These are phyloP conservation scores for Globisporangium rhizosaccharum DNA, from an alignment of 352 stramenopile species.

Conservation along the genomic window DNA sequence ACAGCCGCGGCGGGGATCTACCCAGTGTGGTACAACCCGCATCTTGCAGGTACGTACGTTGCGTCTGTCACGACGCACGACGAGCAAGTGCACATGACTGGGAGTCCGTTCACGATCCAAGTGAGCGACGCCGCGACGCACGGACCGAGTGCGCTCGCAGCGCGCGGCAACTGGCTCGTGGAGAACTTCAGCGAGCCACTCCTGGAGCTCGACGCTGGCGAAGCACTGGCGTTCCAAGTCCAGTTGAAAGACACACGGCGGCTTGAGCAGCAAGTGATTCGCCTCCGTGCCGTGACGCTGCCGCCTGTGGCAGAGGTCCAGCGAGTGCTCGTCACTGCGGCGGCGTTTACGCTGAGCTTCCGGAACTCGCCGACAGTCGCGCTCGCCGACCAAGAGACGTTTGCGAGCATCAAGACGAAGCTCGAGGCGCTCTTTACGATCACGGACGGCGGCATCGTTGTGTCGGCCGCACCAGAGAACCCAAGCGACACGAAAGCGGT, in stretches of 20 bases:
- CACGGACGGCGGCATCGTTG: slow-evolving; percentile 57
- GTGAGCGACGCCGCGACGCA: slow-evolving; percentile 71
- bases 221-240: slow-evolving; percentile 78
- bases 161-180: slow-evolving; percentile 64
- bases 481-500: slow-evolving; percentile 22
- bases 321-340: slow-evolving; percentile 31
- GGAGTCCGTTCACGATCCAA: slow-evolving; percentile 84
- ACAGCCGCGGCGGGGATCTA: slow-evolving; percentile 75
- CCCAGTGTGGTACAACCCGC: slow-evolving; percentile 89
- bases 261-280: slow-evolving; percentile 61
- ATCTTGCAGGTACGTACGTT: slow-evolving; percentile 86
- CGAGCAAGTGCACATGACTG: slow-evolving; percentile 67
- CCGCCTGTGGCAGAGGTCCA: slow-evolving; percentile 48
- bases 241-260: slow-evolving; percentile 87
- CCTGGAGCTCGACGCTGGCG: slow-evolving; percentile 48
- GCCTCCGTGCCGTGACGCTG: slow-evolving; percentile 48
- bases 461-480: slow-evolving; percentile 41
- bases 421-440: slow-evolving; percentile 86
- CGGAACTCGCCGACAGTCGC: slow-evolving; percentile 36
- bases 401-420: slow-evolving; percentile 33
- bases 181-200: slow-evolving; percentile 49
- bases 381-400: slow-evolving; percentile 34
- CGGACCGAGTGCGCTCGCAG: slow-evolving; percentile 66
- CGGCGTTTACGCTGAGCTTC: slow-evolving; percentile 52
- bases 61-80: slow-evolving; percentile 82